Evolutionary conservation across 2,329 filamentous ascomycete genomes (phyloP), one percentile per base, ranked within the genome.

Genomic region (Paracoccidioides brasiliensis): DNA sequence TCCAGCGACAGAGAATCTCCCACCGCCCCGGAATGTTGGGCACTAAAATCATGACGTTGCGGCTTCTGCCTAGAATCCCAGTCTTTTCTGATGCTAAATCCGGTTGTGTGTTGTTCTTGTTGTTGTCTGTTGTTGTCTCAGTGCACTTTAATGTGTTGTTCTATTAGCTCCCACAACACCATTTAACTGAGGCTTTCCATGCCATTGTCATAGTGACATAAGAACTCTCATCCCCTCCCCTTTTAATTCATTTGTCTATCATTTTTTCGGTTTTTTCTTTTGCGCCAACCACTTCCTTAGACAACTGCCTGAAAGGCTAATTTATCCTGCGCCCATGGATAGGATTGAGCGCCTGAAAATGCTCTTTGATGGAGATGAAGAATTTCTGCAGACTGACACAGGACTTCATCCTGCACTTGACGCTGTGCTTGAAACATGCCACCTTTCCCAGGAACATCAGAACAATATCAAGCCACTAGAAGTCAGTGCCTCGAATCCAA

Each of bases 331-430:
- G 22, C 22, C 22, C 22, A 69, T 68, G 67, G 60, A 62, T n/a
- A 56, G 53, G 38, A 14, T 14, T 32, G 60, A 62, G 22, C 64
- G 67, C 22, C 60, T 70, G 12, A 60, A 59, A 32, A 52, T 69
- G 33, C 63, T 70, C 42, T 69, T 71, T 51, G 51, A 56, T 3
- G 60, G 55, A 6, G 52, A 69, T 48, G 57, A 60, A 37, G 48
- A 49, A 9, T 59, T 70, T 35, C 52, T 68, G 1, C 32, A 45
- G 41, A 44, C 22, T 28, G 38, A 62, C 52, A 48, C 56, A n/a
- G 54, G 54, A 15, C 41, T 60, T 22, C 52, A 56, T 3, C 8
- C 54, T 40, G 8, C 22, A 5, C 5, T 46, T 38, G 32, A 56
- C 3, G 10, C 54, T 40, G 8, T 30, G 5, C 5, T 46, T 38